Evolutionary conservation across 2,329 filamentous ascomycete species (phyloP).

Genomic region (Alternaria atra): DNA sequence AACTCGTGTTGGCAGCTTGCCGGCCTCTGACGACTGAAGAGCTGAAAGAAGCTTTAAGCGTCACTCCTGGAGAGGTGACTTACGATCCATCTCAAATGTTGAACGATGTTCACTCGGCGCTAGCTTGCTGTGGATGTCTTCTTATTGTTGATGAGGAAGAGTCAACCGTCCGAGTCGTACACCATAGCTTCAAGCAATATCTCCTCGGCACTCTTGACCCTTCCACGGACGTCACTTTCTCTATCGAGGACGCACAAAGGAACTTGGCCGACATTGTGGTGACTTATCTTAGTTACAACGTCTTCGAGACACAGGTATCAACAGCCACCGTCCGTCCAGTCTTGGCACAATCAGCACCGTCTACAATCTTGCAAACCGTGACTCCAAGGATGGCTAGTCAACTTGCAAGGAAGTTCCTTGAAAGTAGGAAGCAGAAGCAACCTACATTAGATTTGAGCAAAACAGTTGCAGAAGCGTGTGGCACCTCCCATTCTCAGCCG

Average conservation of each 20-base stretch:
- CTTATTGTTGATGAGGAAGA: slow-evolving; percentile 38
- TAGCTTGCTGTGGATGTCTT: slow-evolving; percentile 36
- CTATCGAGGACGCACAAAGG: slow-evolving; percentile 11
- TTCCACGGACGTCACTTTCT: neutral
- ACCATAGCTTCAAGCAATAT: slow-evolving; percentile 34
- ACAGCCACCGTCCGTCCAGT: slow-evolving; percentile 6
- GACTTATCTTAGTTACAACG: slow-evolving; percentile 34
- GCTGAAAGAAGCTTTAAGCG: slow-evolving; percentile 53
- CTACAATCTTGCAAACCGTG: slow-evolving; percentile 11
- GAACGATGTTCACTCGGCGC: slow-evolving; percentile 25
- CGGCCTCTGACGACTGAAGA: slow-evolving; percentile 47
- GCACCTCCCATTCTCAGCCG: neutral
- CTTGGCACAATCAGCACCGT: slow-evolving; percentile 13
- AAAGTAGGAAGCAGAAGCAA: slow-evolving; percentile 18
- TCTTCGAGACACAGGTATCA: slow-evolving; percentile 30
- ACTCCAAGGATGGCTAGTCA: slow-evolving; percentile 8
- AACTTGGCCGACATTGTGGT: slow-evolving; percentile 27
- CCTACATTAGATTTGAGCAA: slow-evolving; percentile 22
- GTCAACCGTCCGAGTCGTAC: slow-evolving; percentile 26
- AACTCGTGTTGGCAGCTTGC: slow-evolving; percentile 43
- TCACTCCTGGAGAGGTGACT: slow-evolving; percentile 41
- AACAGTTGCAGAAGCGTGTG: slow-evolving; percentile 13
- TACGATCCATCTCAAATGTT: slow-evolving; percentile 26
- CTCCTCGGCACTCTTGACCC: slow-evolving; percentile 12
- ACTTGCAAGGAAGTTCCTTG: slow-evolving; percentile 22